These are phyloP conservation scores for Leptographium radiaticola DNA, from an alignment of 2,329 filamentous ascomycete genomes.

Conservation along the genomic window DNA sequence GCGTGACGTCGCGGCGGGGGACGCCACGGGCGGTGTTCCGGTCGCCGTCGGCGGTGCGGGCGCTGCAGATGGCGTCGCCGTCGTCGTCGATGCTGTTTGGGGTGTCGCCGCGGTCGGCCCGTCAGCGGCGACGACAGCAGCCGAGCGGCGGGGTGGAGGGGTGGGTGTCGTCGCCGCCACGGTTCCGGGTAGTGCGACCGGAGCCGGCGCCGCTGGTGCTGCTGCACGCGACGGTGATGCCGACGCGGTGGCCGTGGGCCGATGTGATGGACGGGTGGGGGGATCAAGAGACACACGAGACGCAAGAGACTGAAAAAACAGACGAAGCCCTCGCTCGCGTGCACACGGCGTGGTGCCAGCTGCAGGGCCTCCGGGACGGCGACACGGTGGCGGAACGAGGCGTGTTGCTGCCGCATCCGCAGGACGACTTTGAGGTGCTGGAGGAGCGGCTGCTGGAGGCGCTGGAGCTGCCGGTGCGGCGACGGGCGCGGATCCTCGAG, in stretches of 20 bases:
- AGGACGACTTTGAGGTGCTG: slow-evolving; percentile 66
- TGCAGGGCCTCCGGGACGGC: slow-evolving; percentile 49
- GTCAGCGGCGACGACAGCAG: slow-evolving; percentile 19
- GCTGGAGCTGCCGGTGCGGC: slow-evolving; percentile 52
- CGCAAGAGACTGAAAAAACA: slow-evolving; percentile 16
- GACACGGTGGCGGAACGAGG: slow-evolving; percentile 64
- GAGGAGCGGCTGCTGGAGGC: slow-evolving; percentile 67
- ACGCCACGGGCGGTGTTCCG: slow-evolving; percentile 53
- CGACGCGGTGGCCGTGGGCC: slow-evolving; percentile 53
- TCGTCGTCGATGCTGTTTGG: slow-evolving; percentile 36
- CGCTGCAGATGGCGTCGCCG: slow-evolving; percentile 55
- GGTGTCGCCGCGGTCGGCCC: slow-evolving; percentile 40
- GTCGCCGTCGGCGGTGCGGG: slow-evolving; percentile 55
- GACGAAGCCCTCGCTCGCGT: slow-evolving; percentile 24
- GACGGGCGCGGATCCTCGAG: slow-evolving; percentile 56
- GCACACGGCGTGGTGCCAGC: slow-evolving; percentile 50
- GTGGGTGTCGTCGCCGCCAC: slow-evolving; percentile 20
- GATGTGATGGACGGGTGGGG: slow-evolving; percentile 34
- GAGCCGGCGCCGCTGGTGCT: slow-evolving; percentile 55
- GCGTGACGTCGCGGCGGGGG: slow-evolving; percentile 33
- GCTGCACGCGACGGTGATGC: slow-evolving; percentile 64
- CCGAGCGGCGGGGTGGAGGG: neutral
- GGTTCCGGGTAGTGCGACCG: slow-evolving; percentile 38
- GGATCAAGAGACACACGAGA: slow-evolving; percentile 13
- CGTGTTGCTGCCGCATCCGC: slow-evolving; percentile 63